These are phyloP conservation scores for Paradendryphiella salina DNA, from an alignment of 2,329 filamentous ascomycete species.

Conservation along the genomic window DNA sequence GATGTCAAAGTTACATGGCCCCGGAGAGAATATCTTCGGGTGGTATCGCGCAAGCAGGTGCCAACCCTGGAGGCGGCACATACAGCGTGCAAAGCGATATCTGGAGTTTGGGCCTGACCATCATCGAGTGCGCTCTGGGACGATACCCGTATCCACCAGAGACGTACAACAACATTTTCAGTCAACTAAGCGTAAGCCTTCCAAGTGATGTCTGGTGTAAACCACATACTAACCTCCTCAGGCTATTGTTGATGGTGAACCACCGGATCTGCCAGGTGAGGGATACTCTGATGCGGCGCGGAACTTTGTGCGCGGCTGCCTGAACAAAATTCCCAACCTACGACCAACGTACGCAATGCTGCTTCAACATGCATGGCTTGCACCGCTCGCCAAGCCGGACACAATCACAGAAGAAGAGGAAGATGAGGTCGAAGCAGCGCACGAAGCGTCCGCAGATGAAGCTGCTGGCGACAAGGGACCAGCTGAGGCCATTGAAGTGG, in stretches of 20 bases:
- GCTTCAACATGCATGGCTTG: constrained; percentile 86
- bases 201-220: not conserved
- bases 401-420: constrained; percentile 73
- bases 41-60: constrained; percentile 70
- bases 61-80: constrained; percentile 73
- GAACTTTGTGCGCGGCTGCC: constrained; percentile 84
- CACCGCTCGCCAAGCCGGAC: constrained; percentile 72
- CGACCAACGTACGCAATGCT: constrained; percentile 94
- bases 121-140: constrained; percentile 95
- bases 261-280: constrained; percentile 78
- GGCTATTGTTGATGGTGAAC: constrained; percentile 98
- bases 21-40: constrained; percentile 92
- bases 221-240: constrained; percentile 45
- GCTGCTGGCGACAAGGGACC: constrained; percentile 38
- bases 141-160: constrained; percentile 96
- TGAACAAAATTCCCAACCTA: constrained; percentile 89
- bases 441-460: constrained; percentile 49
- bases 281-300: constrained; percentile 78
- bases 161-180: constrained; percentile 98
- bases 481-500: constrained; percentile 34
- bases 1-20: constrained; percentile 99
- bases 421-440: constrained; percentile 55
- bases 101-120: constrained; percentile 90
- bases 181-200: constrained; percentile 82
- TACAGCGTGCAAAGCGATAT: constrained; percentile 98